phyloP scores from a whole-genome alignment of 768 basidiomycete species.

The Xerocomellus intermedius region DNA sequence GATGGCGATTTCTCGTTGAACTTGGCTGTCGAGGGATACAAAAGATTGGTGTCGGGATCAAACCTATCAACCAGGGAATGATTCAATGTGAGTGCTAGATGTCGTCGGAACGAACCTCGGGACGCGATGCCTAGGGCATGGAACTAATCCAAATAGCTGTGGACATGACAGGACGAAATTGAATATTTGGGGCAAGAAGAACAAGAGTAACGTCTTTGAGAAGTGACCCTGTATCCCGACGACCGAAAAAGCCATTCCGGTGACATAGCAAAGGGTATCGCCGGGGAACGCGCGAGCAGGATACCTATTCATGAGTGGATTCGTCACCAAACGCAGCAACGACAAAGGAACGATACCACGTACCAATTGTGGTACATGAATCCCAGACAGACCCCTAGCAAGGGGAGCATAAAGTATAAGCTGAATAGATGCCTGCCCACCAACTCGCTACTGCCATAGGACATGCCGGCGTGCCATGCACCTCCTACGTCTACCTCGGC shows the following conservation, averaged over 20 bases:
- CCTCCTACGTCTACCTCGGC: conserved; percentile 74
- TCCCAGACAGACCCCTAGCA: conserved; percentile 85
- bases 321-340: background rate
- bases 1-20: conserved; percentile 58
- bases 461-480: conserved; percentile 80
- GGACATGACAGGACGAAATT: conserved; percentile 95
- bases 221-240: conserved; percentile 98
- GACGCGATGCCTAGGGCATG: conserved; percentile 91
- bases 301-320: conserved; percentile 60
- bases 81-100: background rate
- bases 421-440: conserved; percentile 95
- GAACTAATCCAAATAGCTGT: conserved; percentile 90
- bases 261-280: conserved; percentile 95
- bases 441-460: conserved; percentile 80
- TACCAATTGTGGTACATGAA: conserved; percentile 97
- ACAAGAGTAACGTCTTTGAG: conserved; percentile 92
- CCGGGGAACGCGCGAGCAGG: conserved; percentile 94
- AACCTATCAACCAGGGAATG: conserved; percentile 47
- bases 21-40: conserved; percentile 70
- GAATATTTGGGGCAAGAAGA: conserved; percentile 98
- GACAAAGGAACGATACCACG: conserved; percentile 24
- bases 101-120: conserved; percentile 59
- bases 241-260: conserved; percentile 98
- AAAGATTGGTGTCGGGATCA: conserved; percentile 67
- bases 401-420: conserved; percentile 94